Conservation (phyloP, 176 grass and related monocot species). For the Carex pumila region DNA sequence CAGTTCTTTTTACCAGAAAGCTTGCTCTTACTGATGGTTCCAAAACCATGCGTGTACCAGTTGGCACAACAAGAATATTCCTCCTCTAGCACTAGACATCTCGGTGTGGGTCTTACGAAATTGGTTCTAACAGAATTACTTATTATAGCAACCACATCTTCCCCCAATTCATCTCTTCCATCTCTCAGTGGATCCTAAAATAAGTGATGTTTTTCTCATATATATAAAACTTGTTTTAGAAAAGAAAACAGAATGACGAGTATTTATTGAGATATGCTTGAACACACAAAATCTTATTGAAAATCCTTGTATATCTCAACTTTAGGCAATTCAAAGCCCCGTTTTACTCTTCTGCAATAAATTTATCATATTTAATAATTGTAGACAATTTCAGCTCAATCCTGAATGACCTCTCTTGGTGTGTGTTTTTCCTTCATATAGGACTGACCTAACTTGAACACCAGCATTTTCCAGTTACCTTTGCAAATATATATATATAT, state of each 20-base stretch:
- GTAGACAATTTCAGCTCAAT: background rate
- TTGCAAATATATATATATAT: slow-evolving; percentile 19
- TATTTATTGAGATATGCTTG: background rate
- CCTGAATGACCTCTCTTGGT: slow-evolving; percentile 12
- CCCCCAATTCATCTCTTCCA: slow-evolving; percentile 84
- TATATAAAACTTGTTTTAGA: background rate
- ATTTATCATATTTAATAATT: background rate
- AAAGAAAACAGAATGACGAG: background rate
- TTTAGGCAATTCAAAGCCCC: background rate
- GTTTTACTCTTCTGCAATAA: background rate
- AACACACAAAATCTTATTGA: background rate
- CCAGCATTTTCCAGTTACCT: slow-evolving; percentile 46
- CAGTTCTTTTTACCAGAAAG: background rate
- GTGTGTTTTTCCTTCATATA: slow-evolving; percentile 94
- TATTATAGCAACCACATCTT: slow-evolving; percentile 69
- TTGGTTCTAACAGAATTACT: slow-evolving; percentile 37
- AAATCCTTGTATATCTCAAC: background rate
- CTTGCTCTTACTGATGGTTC: background rate
- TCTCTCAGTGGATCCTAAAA: slow-evolving; percentile 85
- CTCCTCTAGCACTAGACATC: slow-evolving; percentile 54
- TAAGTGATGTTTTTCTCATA: background rate
- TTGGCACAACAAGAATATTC: slow-evolving; percentile 8
- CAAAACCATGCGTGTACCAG: background rate
- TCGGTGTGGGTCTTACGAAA: slow-evolving; percentile 38
- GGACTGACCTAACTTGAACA: slow-evolving; percentile 56